A percentile compares a stretch with the other conserved stretches of the same genome.
Conservation (phyloP, 805 yeast genomes). For the Cyberlindnera mrakii region DNA sequence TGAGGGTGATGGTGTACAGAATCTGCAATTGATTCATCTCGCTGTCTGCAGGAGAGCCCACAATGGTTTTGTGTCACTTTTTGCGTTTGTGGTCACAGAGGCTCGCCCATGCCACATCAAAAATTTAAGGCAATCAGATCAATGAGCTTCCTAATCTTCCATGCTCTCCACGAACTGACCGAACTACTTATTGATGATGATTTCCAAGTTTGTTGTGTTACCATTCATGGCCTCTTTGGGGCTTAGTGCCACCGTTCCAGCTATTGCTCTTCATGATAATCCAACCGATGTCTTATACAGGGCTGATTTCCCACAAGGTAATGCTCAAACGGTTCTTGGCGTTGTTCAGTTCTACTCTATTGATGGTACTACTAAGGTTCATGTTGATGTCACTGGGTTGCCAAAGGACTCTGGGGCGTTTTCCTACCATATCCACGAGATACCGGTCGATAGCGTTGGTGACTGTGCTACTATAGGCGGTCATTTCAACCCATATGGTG, state of each 20-base stretch:
- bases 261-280: conserved; percentile 13
- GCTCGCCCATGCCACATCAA: too few relatives aligned
- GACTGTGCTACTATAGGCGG: conserved; percentile 50
- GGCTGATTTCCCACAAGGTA: conserved; percentile 26
- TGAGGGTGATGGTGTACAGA: too few relatives aligned
- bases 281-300: conserved; percentile 24
- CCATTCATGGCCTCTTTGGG: conserved; percentile 8
- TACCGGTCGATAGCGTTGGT: conserved; percentile 43
- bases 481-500: conserved; percentile 61
- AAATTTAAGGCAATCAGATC: too few relatives aligned
- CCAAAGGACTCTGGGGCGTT: conserved; percentile 66
- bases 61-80: too few relatives aligned
- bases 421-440: conserved; percentile 61
- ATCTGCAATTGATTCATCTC: too few relatives aligned
- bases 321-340: conserved; percentile 37
- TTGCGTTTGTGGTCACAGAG: too few relatives aligned
- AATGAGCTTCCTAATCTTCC: too few relatives aligned
- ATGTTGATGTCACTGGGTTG: conserved; percentile 64
- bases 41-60: too few relatives aligned
- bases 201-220: conserved; percentile 6
- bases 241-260: conserved; percentile 10
- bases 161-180: too few relatives aligned
- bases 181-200: conserved; percentile 4
- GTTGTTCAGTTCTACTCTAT: conserved; percentile 53
- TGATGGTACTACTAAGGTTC: conserved; percentile 57